Conservation (phyloP, 768 basidiomycete genomes). For the Tephrocybe sp. region DNA sequence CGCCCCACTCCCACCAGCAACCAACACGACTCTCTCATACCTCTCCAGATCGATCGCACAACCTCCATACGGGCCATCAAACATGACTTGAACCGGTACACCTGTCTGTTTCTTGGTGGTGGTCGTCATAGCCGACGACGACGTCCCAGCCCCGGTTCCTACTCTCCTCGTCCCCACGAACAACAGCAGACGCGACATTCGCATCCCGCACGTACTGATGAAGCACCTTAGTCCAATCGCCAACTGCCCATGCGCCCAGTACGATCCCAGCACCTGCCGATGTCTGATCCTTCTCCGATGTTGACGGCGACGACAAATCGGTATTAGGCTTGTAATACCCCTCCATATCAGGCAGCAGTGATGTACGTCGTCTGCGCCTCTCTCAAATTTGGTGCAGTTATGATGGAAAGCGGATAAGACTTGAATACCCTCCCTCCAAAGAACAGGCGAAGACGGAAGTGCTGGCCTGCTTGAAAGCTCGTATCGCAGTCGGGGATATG, state of each 20-base stretch:
- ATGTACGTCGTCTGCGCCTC: slow-evolving; percentile 11
- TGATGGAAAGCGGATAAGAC: slow-evolving; percentile 77
- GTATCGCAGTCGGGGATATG: slow-evolving; percentile 54
- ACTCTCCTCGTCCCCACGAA: not conserved
- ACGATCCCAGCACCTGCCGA: slow-evolving; percentile 39
- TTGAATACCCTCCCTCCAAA: slow-evolving; percentile 66
- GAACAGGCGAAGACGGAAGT: slow-evolving; percentile 68
- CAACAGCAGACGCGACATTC: too few relatives aligned
- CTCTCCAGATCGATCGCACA: slow-evolving; percentile 65
- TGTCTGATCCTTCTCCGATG: too few relatives aligned
- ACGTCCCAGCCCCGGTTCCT: too few relatives aligned
- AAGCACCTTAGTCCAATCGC: slow-evolving; percentile 74
- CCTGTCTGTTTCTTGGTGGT: not conserved
- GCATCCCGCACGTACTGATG: slow-evolving; percentile 49
- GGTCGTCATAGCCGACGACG: not conserved
- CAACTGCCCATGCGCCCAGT: slow-evolving; percentile 61
- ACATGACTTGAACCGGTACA: slow-evolving; percentile 61
- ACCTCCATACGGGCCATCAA: slow-evolving; percentile 90
- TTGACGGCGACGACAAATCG: not conserved
- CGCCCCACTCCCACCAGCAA: slow-evolving; percentile 83
- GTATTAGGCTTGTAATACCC: slow-evolving; percentile 8
- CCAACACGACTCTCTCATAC: slow-evolving; percentile 69
- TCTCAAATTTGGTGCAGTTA: slow-evolving; percentile 46
- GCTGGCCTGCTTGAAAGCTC: slow-evolving; percentile 79
- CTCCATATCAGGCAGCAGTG: slow-evolving; percentile 10